A percentile compares a stretch with the other conserved stretches of the same genome.
Conservation (phyloP, 1,284 basidiomycete species). For the Albatrellus sp. region DNA sequence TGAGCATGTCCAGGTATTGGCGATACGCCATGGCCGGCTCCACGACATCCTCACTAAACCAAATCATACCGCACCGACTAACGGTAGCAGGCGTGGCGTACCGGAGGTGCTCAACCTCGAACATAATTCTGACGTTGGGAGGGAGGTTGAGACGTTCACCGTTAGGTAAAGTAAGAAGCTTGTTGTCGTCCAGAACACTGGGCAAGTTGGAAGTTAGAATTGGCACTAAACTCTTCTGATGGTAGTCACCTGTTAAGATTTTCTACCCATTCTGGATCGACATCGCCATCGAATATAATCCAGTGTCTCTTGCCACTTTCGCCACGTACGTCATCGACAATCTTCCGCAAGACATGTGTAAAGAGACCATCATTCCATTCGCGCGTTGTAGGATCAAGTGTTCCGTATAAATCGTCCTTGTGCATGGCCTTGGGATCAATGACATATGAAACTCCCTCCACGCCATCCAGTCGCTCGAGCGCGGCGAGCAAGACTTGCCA, state of each 20-base stretch:
- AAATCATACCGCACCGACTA: slow-evolving; percentile 99
- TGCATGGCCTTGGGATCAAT: slow-evolving; percentile 99
- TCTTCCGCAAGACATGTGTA: slow-evolving; percentile 95
- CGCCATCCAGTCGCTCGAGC: slow-evolving; percentile 82
- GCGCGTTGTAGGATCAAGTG: slow-evolving; percentile 91
- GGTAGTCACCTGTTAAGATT: slow-evolving; percentile 82
- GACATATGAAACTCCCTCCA: slow-evolving; percentile 90
- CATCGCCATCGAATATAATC: slow-evolving; percentile 99
- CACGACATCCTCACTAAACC: slow-evolving; percentile 97
- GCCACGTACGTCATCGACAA: slow-evolving; percentile 96
- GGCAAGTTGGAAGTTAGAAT: background rate
- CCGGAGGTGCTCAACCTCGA: slow-evolving; percentile 96
- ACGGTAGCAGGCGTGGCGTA: slow-evolving; percentile 98
- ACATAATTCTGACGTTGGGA: slow-evolving; percentile 97
- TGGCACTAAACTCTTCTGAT: background rate
- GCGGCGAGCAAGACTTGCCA: slow-evolving; percentile 93
- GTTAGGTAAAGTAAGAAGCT: slow-evolving; percentile 92
- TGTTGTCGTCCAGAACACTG: slow-evolving; percentile 98
- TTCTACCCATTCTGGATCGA: slow-evolving; percentile 99
- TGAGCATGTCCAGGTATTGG: slow-evolving; percentile 77
- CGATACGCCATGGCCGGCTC: slow-evolving; percentile 86
- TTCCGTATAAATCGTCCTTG: slow-evolving; percentile 97
- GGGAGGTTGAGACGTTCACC: slow-evolving; percentile 97
- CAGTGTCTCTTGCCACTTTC: slow-evolving; percentile 96
- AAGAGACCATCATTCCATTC: slow-evolving; percentile 99